phyloP scores from a whole-genome alignment of 176 grass and related monocot species.

The Saccharum spontaneum region DNA sequence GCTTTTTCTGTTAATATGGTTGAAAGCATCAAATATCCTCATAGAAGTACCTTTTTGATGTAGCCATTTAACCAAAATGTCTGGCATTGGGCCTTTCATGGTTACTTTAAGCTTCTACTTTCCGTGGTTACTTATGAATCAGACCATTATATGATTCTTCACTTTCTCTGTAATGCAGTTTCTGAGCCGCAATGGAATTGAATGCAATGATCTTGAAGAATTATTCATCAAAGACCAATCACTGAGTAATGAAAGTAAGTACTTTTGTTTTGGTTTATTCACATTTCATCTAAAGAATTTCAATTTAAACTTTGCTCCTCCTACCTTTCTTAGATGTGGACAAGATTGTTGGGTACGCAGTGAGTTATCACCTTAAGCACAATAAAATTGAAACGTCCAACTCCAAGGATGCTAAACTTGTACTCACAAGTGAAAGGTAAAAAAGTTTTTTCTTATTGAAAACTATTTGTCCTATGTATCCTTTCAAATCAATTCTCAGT shows the following conservation, averaged over 20 bases:
- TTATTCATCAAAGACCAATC: slow-evolving; percentile 94
- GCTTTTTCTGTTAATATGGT: not conserved
- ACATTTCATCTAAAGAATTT: not conserved
- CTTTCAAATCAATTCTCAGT: slow-evolving; percentile 17
- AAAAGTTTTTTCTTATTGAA: not conserved
- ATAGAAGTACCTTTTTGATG: not conserved
- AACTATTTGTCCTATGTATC: slow-evolving; percentile 4
- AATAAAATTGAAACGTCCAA: slow-evolving; percentile 64
- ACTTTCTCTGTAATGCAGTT: slow-evolving; percentile 53
- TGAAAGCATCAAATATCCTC: not conserved
- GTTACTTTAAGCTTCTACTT: not conserved
- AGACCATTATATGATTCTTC: not conserved
- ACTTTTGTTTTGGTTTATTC: slow-evolving; percentile 35
- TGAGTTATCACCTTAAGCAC: slow-evolving; percentile 90
- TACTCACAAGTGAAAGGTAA: slow-evolving; percentile 70
- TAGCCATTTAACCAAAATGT: not conserved
- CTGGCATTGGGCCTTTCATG: not conserved
- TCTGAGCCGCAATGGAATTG: slow-evolving; percentile 71
- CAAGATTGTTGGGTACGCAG: slow-evolving; percentile 89
- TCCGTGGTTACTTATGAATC: not conserved
- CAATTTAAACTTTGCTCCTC: slow-evolving; percentile 29
- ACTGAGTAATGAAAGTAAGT: slow-evolving; percentile 95
- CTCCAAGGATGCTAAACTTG: slow-evolving; percentile 77
- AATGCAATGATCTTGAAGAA: slow-evolving; percentile 87
- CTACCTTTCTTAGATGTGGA: slow-evolving; percentile 74